A percentile compares a stretch with the other conserved stretches of the same genome.
Evolutionary conservation across 169 alveolate species (phyloP).

Genomic region (Plasmodium gonderi): DNA sequence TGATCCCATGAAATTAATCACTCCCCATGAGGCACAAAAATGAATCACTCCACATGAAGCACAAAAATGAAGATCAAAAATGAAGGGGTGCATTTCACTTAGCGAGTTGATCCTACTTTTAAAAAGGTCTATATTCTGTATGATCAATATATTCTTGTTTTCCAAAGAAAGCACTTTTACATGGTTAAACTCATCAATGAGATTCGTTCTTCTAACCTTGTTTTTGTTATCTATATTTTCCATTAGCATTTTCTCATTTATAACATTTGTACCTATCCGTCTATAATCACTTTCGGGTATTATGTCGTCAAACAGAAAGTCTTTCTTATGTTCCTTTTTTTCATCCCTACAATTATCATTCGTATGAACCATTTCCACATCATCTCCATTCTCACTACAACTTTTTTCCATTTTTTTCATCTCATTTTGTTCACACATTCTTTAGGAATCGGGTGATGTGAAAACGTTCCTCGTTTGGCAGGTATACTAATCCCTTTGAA

Average conservation of each 20-base stretch:
- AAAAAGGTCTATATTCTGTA: slow-evolving; percentile 58
- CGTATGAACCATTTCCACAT: not conserved
- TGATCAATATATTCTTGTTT: slow-evolving; percentile 32
- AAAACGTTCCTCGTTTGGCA: no score
- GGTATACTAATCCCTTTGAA: no score
- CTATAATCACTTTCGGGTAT: slow-evolving; percentile 48
- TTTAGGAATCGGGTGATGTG: not conserved
- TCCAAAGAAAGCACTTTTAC: slow-evolving; percentile 28
- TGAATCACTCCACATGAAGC: not conserved
- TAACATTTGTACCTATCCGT: slow-evolving; percentile 34
- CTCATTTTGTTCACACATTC: not conserved
- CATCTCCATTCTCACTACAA: not conserved
- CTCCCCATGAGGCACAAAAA: no score
- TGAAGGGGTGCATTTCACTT: not conserved
- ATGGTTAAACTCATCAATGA: slow-evolving; percentile 16
- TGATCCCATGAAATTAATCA: no score
- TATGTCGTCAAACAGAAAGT: slow-evolving; percentile 12
- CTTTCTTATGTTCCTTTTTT: slow-evolving; percentile 15
- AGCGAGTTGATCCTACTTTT: slow-evolving; percentile 9
- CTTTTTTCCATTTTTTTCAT: not conserved
- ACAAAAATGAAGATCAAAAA: not conserved
- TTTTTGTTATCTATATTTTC: slow-evolving; percentile 7
- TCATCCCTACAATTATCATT: not conserved
- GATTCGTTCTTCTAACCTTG: not conserved
- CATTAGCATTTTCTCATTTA: slow-evolving; percentile 61